Base-by-base conservation (phyloP, 768 basidiomycete genomes). In the Russula emetica region DNA sequence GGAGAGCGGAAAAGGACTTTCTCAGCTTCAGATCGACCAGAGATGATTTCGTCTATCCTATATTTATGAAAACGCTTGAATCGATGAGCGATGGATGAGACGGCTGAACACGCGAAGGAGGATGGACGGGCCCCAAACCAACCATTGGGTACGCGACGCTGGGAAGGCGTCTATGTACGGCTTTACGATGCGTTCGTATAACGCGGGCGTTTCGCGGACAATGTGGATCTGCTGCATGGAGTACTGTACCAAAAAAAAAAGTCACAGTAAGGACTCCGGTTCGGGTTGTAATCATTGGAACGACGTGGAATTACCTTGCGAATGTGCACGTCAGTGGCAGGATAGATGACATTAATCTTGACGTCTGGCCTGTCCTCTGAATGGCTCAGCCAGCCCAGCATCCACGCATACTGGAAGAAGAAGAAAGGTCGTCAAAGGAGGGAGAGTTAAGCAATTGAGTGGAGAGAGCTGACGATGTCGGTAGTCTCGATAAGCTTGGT, bases 251-350 rank as follows among this genome's bases (percentile, higher is more conserved):
- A 30, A 44, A n/a, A n/a, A n/a, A n/a, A n/a, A n/a, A n/a, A n/a
- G n/a, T n/a, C n/a, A n/a, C n/a, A n/a, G n/a, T n/a, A 10, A 38
- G 32, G 32, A 38, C 20, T 24, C n/a, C 5, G 47, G 20, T 52
- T 62, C 16, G 45, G 53, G 24, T 28, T 51, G 30, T 6, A 13
- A 34, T 34, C 4, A 32, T 49, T 49, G 36, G 38, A 47, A 63
- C 16, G 18, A 50, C 45, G 52, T 18, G 34, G 49, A 50, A 55
- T 69, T 34, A 86, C 90, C 81, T 97, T 97, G 65, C 81, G 82
- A 62, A 98, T 86, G 71, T 98, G 94, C 4, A 86, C 83, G 9
- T 94, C 90, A 0, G 93, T 98, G 1, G 93, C 93, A 18, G 96
- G 96, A 66, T 82, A 89, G 57, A 97, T 87, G 20, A 94, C 78